phyloP scores from a whole-genome alignment of 2,329 filamentous ascomycete genomes.

The Fusarium buharicum region DNA sequence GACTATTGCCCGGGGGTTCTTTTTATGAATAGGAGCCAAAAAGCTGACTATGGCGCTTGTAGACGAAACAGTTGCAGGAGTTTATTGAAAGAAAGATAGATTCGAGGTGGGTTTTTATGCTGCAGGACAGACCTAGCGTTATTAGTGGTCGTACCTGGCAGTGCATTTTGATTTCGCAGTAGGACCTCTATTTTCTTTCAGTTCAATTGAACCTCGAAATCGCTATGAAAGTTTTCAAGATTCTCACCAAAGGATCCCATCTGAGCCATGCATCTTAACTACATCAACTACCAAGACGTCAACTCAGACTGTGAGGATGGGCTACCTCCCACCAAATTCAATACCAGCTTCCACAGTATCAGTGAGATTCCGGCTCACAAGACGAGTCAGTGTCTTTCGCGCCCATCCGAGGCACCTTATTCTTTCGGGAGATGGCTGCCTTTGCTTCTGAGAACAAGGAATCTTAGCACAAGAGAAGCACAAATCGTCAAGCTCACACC shows the following conservation, averaged over 20 bases:
- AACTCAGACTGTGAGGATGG: conserved; percentile 11
- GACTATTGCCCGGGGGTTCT: neutral
- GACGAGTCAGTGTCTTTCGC: neutral
- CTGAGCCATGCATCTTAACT: neutral
- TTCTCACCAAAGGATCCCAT: neutral
- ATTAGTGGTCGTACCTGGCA: neutral
- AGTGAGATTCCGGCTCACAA: neutral
- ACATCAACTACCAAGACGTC: conserved; percentile 3
- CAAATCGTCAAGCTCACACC: conserved; percentile 48
- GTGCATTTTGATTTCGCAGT: no score
- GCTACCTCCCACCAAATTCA: conserved; percentile 9
- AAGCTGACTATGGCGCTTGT: neutral
- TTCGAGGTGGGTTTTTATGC: neutral
- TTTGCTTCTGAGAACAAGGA: conserved; percentile 52
- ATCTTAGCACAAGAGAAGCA: conserved; percentile 35
- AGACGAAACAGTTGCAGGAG: neutral
- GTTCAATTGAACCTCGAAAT: no score
- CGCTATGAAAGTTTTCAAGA: neutral
- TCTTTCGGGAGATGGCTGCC: conserved; percentile 56
- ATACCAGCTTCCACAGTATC: conserved; percentile 16
- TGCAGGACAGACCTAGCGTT: neutral
- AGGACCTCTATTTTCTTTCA: no score
- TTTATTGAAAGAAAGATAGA: no score
- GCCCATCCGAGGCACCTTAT: conserved; percentile 48
- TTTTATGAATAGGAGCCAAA: neutral